Base-by-base conservation (phyloP, 371 early-diverging fungal species). In the Mortierella sp. region DNA sequence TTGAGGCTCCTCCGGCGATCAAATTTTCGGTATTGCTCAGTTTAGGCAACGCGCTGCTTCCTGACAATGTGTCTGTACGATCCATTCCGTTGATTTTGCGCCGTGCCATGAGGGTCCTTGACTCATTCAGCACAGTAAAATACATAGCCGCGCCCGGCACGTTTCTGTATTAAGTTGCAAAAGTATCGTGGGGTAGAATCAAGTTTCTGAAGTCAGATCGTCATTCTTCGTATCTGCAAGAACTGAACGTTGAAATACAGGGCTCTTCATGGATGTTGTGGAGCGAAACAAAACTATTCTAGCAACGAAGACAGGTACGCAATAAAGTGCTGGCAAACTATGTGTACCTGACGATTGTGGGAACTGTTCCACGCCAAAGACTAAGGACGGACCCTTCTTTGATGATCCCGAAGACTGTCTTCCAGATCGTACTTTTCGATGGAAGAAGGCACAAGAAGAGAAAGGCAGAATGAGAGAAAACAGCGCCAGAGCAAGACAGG, bases 321-420 rank as follows among this genome's bases (percentile, higher is more conserved):
- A n/a, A n/a, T n/a, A n/a, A n/a, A n/a, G n/a, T n/a, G n/a, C n/a
- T n/a, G n/a, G n/a, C n/a, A n/a, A n/a, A n/a, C n/a, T n/a, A n/a
- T n/a, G n/a, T n/a, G n/a, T 41, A 86, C 94, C 95, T 81, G 61
- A 90, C 83, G 64, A 97, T 82, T 24, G 93, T 89, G 7, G 97
- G 95, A 19, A 86, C 65, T 1, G 97, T 94, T 30, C 98, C 98
- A 42, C 95, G 87, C 98, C 98, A 98, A 4, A 97, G 87, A 17
- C 95, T 95, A 34, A 61, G 78, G 12, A 93, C 79, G 2, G 93
- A 91, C 8, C 88, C 86, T n/a, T 78, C 70, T n/a, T 70, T 60
- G 11, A 92, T 78, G 43, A 92, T 86, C 7, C 87, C 82, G 50
- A 80, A 82, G 14, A 87, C 75, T 2, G 89, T 87, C 3, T 80